Percentiles rank a stretch among this genome's conserved stretches.
Conservation (phyloP, 768 basidiomycete species). For the Pleurotus giganteus region DNA sequence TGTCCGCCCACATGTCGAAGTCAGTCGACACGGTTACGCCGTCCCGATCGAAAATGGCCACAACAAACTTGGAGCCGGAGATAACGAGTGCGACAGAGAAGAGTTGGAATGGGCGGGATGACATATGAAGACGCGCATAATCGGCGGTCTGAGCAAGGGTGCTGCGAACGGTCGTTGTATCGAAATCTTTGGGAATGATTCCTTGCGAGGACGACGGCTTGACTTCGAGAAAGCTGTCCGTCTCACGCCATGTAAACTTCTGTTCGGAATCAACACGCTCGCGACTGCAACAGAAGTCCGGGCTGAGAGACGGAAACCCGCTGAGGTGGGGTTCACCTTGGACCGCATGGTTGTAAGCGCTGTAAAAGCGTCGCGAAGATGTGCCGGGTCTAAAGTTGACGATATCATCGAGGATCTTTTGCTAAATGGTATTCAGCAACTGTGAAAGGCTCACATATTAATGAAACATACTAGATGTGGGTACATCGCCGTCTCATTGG, state of each 20-base stretch:
- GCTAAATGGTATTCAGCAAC: not conserved
- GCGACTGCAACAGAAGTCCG: not conserved
- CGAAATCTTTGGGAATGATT: not conserved
- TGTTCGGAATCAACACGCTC: not conserved
- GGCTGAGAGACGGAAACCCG: not conserved
- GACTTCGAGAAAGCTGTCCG: not conserved
- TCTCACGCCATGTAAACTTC: not conserved
- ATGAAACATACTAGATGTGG: not conserved
- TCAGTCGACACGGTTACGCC: slow-evolving; percentile 23
- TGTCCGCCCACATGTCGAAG: slow-evolving; percentile 20
- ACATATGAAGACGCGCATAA: slow-evolving; percentile 26
- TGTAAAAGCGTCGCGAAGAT: not conserved
- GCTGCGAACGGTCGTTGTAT: slow-evolving; percentile 2
- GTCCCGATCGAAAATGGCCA: slow-evolving; percentile 28
- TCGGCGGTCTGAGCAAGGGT: slow-evolving; percentile 19
- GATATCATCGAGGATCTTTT: not conserved
- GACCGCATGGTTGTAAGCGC: not conserved
- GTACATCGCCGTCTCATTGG: not conserved
- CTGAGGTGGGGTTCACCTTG: not conserved
- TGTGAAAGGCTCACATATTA: not conserved
- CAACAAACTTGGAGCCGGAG: slow-evolving; percentile 24
- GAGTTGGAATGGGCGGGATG: slow-evolving; percentile 24
- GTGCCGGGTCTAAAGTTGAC: not conserved
- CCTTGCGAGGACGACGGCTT: not conserved
- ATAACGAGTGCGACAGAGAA: slow-evolving; percentile 27